Evolutionary conservation across 202 grass and related monocot genomes (phyloP), one percentile per base, ranked within the genome.

Genomic region (Panicum hallii): DNA sequence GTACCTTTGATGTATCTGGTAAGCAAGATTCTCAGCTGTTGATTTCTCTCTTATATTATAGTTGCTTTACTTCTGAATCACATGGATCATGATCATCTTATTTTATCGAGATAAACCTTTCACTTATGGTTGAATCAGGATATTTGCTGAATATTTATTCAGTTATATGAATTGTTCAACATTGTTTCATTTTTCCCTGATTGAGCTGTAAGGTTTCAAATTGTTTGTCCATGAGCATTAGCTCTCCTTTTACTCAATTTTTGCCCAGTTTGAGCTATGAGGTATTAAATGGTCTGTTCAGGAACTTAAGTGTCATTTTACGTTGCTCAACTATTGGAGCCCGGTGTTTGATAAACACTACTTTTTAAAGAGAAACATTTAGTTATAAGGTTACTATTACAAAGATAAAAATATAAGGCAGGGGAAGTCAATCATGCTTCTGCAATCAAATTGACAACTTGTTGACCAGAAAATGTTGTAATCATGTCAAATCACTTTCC

Each of bases 1-100:
- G 95, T 58, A 98, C 95, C 56, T 95, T 98, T 82, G 95, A 98
- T 91, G 95, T 98, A 23, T 98, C 95, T 83, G 95, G 95, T 98
- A 93, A 84, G 68, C 7, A 41, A 61, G 5, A 63, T 5, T 19
- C 67, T 60, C 30, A 46, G 70, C 49, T 84, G 32, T 78, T 53
- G 26, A 15, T 63, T 82, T 65, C 6, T 43, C 15, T 36, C 5
- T 82, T 43, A 11, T 30, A 48, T 82, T 43, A 11, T 30, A 48
- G 36, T 77, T 89, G 58, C 70, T 55, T 54, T 55, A 67, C 20
- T 17, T 56, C 34, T 69, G 71, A 61, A 47, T 50, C 11, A 44
- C 75, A 36, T 38, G 36, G 36, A 38, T 38, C 36, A 67, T 53
- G 26, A 57, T 71, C 12, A 38, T 38, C 36, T 38, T 38, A 38